Percentiles rank a stretch among this genome's conserved stretches.
Evolutionary conservation across 495 filamentous ascomycete species (phyloP).

Genomic region (Penicillium maclennaniae): DNA sequence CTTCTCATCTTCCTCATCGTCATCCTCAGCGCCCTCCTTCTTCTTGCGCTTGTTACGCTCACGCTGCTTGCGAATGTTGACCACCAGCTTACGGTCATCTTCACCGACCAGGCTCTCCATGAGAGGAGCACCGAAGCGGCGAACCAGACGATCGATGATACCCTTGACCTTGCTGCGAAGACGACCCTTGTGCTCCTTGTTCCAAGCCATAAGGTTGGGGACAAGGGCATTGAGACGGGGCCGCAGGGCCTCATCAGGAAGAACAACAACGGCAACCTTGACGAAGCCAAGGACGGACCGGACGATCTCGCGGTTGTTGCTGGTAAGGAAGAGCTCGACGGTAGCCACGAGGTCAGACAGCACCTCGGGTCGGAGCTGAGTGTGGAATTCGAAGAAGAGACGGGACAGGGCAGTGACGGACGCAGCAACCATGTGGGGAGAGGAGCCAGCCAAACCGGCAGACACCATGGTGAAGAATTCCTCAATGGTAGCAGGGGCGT

Average conservation of each 20-base stretch:
- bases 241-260: conserved; percentile 70
- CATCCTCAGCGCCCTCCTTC: conserved; percentile 54
- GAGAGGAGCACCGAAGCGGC: conserved; percentile 76
- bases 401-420: conserved; percentile 89
- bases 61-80: conserved; percentile 89
- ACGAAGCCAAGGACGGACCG: conserved; percentile 89
- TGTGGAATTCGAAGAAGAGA: conserved; percentile 82
- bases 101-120: conserved; percentile 72
- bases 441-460: conserved; percentile 84
- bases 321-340: conserved; percentile 89
- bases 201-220: conserved; percentile 91
- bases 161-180: conserved; percentile 96
- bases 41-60: conserved; percentile 85
- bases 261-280: conserved; percentile 86
- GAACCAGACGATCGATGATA: conserved; percentile 87
- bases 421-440: conserved; percentile 93
- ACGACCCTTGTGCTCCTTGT: conserved; percentile 94
- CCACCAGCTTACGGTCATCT: conserved; percentile 81
- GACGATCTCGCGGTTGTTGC: conserved; percentile 94
- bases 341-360: conserved; percentile 81
- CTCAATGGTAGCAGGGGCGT: conserved; percentile 72
- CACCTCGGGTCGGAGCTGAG: conserved; percentile 52
- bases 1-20: conserved; percentile 48
- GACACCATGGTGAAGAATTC: conserved; percentile 99
- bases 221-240: conserved; percentile 70